Conservation (phyloP, 306 rosid species). For the Cyamopsis tetragonoloba region DNA sequence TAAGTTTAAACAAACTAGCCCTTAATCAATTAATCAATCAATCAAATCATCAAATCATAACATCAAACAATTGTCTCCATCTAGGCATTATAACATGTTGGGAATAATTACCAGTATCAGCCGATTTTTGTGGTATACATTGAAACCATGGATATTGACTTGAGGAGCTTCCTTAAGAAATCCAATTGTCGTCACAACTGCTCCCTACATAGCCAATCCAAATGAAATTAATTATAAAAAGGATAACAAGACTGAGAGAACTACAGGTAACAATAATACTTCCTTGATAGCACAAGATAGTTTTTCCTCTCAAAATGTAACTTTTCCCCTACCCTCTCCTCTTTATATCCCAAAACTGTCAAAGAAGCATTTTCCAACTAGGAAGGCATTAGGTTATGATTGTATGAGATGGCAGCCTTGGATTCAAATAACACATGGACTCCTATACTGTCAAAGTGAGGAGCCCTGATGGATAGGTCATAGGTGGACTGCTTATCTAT, state of each 20-base stretch:
- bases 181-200: conserved; percentile 74
- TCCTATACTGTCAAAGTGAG: too few relatives aligned
- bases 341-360: too few relatives aligned
- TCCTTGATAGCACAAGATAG: background rate
- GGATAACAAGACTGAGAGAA: background rate
- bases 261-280: background rate
- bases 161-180: conserved; percentile 89
- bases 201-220: conserved; percentile 43
- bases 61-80: background rate
- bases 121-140: conserved; percentile 90
- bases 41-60: background rate
- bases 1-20: too few relatives aligned
- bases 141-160: conserved; percentile 74
- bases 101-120: conserved; percentile 60
- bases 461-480: too few relatives aligned
- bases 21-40: conserved; percentile 2
- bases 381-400: too few relatives aligned
- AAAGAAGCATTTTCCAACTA: too few relatives aligned
- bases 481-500: too few relatives aligned
- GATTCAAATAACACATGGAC: too few relatives aligned
- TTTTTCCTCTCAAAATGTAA: background rate
- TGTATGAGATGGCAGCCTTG: too few relatives aligned
- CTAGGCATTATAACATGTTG: background rate
- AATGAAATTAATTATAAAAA: background rate
- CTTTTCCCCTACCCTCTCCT: too few relatives aligned